Percentiles rank a stretch among this genome's conserved stretches.
Conservation (phyloP, 2,329 filamentous ascomycete genomes). For the Penicillium sumatraense region DNA sequence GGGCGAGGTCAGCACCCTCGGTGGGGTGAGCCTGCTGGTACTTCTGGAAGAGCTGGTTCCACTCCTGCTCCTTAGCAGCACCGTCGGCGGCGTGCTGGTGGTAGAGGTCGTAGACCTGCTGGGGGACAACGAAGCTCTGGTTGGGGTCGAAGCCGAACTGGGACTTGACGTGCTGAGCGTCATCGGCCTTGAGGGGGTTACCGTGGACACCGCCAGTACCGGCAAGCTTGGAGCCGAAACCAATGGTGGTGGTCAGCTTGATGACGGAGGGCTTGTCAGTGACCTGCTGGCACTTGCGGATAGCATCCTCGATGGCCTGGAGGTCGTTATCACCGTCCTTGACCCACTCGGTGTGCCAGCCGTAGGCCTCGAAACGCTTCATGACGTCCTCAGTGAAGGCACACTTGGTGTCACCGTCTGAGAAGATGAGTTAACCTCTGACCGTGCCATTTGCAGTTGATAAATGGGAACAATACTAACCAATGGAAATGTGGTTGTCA, state of each 20-base stretch:
- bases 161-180: slow-evolving; percentile 89
- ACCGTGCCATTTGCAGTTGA: neutral
- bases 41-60: slow-evolving; percentile 90
- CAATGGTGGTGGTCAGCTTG: slow-evolving; percentile 96
- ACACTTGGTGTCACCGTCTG: slow-evolving; percentile 91
- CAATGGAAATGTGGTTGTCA: slow-evolving; percentile 94
- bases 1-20: slow-evolving; percentile 78
- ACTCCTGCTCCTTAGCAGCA: slow-evolving; percentile 88
- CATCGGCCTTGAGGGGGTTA: slow-evolving; percentile 91
- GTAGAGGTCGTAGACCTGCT: slow-evolving; percentile 92
- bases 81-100: slow-evolving; percentile 82
- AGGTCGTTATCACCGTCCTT: slow-evolving; percentile 88
- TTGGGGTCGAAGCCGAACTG: slow-evolving; percentile 97
- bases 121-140: slow-evolving; percentile 88
- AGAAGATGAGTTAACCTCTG: slow-evolving; percentile 11
- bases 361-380: slow-evolving; percentile 95
- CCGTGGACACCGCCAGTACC: slow-evolving; percentile 97
- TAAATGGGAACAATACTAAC: slow-evolving; percentile 46
- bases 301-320: slow-evolving; percentile 82
- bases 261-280: slow-evolving; percentile 97
- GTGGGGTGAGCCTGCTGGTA: slow-evolving; percentile 78
- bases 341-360: slow-evolving; percentile 89
- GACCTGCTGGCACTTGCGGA: slow-evolving; percentile 81
- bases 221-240: slow-evolving; percentile 89
- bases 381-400: slow-evolving; percentile 96